Base-by-base conservation (phyloP, 2,329 filamentous ascomycete species). In the Colletotrichum sp. region DNA sequence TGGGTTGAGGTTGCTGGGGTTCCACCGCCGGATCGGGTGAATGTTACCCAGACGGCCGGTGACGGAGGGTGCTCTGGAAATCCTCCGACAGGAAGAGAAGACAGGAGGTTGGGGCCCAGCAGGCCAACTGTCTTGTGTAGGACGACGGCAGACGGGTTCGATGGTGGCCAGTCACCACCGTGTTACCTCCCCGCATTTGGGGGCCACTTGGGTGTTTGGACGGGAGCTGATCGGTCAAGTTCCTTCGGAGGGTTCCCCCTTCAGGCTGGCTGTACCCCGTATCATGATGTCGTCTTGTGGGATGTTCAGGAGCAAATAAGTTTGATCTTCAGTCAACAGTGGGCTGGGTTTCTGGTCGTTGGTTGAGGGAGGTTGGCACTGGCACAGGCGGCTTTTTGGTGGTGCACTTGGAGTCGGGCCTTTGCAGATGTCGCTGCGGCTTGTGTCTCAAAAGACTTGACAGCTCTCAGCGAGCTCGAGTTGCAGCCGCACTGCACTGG, bases 21-120 rank as follows among this genome's bases (percentile, higher is more conserved):
- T 66, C 69, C 73, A 75, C 73, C 72, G 72, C 68, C 55, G 32
- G 60, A 66, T 74, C 62, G 73, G 73, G 62, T 43, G 30, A 67
- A 58, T 26, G 73, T 72, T 43, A 58, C 69, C 43, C 55, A 67
- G 69, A 56, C 55, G 32, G 69, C 69, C 69, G 73, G 69, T 72
- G 62, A 58, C 69, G 73, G 66, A 68, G 62, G 58, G 71, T 52
- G 60, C 52, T 43, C 26, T 32, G 68, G 28, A 38, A 26, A 52
- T 38, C 32, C 24, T 43, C 68, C 36, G 55, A 75, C 68, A 56
- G 61, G 26, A 61, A 52, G 38, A 56, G 36, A 28, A 21, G 32
- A 32, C 28, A 48, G 43, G 32, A 71, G 67, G 28, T 13, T 48
- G 5, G 28, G 55, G 21, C 21, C 48, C 36, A 15, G 67, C 12